These are phyloP conservation scores for Yarrowia sp. DNA, from an alignment of 805 yeast species.

Conservation along the genomic window DNA sequence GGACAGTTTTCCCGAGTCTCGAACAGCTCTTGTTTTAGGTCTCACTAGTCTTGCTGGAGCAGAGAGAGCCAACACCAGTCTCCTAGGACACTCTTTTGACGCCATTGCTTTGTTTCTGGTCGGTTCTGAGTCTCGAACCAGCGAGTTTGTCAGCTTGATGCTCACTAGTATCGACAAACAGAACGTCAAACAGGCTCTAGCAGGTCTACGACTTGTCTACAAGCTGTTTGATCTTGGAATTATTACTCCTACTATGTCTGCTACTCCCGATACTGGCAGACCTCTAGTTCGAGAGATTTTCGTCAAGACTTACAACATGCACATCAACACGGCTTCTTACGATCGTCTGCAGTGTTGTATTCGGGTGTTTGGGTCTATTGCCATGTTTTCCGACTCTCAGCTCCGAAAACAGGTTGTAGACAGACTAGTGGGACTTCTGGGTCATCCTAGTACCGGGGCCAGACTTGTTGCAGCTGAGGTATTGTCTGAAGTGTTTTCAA, in stretches of 20 bases:
- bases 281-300: slow-evolving; percentile 42
- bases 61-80: not conserved
- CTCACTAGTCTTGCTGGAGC: slow-evolving; percentile 12
- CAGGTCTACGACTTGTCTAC: not conserved
- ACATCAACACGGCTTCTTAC: slow-evolving; percentile 43
- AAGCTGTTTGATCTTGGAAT: slow-evolving; percentile 4
- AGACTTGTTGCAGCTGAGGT: not conserved
- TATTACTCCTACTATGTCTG: slow-evolving; percentile 52
- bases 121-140: not conserved
- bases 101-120: not conserved
- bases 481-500: not conserved
- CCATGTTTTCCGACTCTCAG: not conserved
- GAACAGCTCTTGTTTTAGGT: not conserved
- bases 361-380: not conserved
- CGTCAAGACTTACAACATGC: slow-evolving; percentile 48
- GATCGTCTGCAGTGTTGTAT: slow-evolving; percentile 12
- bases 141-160: not conserved
- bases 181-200: not conserved
- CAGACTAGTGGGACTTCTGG: not conserved
- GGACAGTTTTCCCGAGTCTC: not conserved
- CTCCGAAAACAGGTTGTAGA: not conserved
- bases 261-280: slow-evolving; percentile 50
- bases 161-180: not conserved
- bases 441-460: not conserved
- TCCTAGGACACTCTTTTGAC: not conserved